Evolutionary conservation across 495 filamentous ascomycete genomes (phyloP), one percentile per base, ranked within the genome.

Genomic region (Peziza echinospora): DNA sequence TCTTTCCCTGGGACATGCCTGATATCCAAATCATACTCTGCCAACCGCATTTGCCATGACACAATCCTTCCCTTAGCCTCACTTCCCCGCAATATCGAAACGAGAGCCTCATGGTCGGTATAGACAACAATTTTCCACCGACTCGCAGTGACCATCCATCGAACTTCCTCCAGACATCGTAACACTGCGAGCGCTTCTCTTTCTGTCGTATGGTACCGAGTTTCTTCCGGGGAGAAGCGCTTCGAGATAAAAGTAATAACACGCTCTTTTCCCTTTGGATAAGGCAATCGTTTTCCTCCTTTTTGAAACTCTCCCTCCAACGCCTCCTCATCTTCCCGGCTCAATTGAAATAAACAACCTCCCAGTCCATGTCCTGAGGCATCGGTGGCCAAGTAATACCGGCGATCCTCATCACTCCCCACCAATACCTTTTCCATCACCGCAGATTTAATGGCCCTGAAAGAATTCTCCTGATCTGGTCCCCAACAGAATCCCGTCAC

Each of bases 11-110:
- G 41, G 0, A 49, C 11, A 16, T 52, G 26, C 7, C 40, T 21
- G 5, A 45, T 1, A 8, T 49, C 46, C 0, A 49, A 10, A 26
- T 52, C 41, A 13, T 48, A 49, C 24, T 52, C 50, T 11, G 22
- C 17, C 1, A 49, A 1, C 7, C 23, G 21, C 2, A 45, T 11
- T 17, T 52, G 41, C 50, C 46, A 49, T 9, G 41, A 7, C 0
- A 21, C 28, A 0, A 52, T 1, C 4, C 46, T 5, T 0, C 50
- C 49, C 8, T 25, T 5, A 1, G 28, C 41, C 0, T 45, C n/a
- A 10, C 49, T 46, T 0, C 37, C 37, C 13, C 44, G 43, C 0
- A 52, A 17, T 2, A 52, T n/a, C 0, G 41, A n/a, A 0, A 45
- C 5, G 0, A 52, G 24, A 0, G 41, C 46, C 21, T 28, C 26